Percentiles rank a stretch among this genome's conserved stretches.
Conservation (phyloP, 306 rosid genomes). For the Lupinus albus region DNA sequence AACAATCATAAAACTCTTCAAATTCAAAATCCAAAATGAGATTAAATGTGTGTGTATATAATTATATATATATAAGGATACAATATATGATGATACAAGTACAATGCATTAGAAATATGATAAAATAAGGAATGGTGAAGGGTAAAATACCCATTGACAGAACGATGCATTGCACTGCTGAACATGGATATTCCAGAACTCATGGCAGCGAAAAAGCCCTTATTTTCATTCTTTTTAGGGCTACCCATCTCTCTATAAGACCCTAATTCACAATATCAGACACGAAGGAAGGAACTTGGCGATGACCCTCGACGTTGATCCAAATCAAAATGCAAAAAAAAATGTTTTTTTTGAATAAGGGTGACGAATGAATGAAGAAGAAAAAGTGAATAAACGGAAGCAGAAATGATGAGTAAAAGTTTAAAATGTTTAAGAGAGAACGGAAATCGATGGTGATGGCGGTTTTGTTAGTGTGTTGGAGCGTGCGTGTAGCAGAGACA, state of each 20-base stretch:
- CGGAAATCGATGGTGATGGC: background rate
- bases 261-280: constrained; percentile 37
- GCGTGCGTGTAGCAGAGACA: constrained; percentile 6
- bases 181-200: constrained; percentile 65
- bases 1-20: background rate
- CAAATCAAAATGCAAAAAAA: background rate
- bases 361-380: background rate
- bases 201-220: constrained; percentile 72
- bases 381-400: background rate
- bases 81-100: background rate
- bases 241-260: constrained; percentile 51
- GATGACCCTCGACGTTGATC: constrained; percentile 1
- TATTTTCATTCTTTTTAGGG: constrained; percentile 47
- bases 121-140: background rate
- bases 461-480: background rate
- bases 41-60: background rate
- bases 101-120: background rate
- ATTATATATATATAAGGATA: too few species aligned
- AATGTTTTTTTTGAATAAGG: background rate
- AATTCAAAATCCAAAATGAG: background rate
- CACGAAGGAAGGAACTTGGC: background rate
- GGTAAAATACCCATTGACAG: constrained; percentile 68
- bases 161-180: constrained; percentile 79
- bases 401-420: background rate
- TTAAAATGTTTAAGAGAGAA: constrained; percentile 1